Evolutionary conservation across 129 eudicot species (phyloP).

Genomic region (Flaveria ramosissima): DNA sequence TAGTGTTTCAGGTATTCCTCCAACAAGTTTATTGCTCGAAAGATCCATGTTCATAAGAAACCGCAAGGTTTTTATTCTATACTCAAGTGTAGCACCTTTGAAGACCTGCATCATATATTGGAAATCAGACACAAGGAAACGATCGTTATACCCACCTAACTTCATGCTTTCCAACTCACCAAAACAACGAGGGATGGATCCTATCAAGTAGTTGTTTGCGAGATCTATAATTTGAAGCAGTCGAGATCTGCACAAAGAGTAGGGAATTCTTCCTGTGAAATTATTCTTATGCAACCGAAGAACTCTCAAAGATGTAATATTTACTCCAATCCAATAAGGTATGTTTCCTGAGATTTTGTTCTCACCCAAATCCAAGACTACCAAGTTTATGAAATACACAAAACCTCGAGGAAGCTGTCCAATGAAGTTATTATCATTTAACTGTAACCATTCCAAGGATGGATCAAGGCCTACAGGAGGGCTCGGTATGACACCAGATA

Average conservation of each 20-base stretch:
- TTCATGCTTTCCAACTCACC: conserved; percentile 26
- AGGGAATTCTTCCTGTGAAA: conserved; percentile 28
- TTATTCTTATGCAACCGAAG: conserved; percentile 29
- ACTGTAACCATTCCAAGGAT: background rate
- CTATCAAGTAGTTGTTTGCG: conserved; percentile 24
- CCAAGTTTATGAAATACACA: background rate
- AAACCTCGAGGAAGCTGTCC: conserved; percentile 30
- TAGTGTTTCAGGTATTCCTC: conserved; percentile 27
- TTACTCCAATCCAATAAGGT: conserved; percentile 34
- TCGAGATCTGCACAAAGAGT: conserved; percentile 23
- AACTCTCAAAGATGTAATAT: background rate
- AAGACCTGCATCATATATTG: conserved; percentile 1
- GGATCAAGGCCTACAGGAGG: background rate
- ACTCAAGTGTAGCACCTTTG: conserved; percentile 31
- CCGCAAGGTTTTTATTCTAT: background rate
- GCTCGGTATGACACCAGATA: conserved; percentile 25
- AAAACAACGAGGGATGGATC: conserved; percentile 35
- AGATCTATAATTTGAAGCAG: conserved; percentile 34
- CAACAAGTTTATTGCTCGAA: conserved; percentile 26
- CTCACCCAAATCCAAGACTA: conserved; percentile 26
- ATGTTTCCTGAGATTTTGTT: conserved; percentile 20
- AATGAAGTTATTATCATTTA: conserved; percentile 28
- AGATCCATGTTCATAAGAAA: conserved; percentile 9
- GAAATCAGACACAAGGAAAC: background rate
- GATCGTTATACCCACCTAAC: background rate